Base-by-base conservation (phyloP, 2,329 filamentous ascomycete genomes). In the Paramyrothecium sp. region DNA sequence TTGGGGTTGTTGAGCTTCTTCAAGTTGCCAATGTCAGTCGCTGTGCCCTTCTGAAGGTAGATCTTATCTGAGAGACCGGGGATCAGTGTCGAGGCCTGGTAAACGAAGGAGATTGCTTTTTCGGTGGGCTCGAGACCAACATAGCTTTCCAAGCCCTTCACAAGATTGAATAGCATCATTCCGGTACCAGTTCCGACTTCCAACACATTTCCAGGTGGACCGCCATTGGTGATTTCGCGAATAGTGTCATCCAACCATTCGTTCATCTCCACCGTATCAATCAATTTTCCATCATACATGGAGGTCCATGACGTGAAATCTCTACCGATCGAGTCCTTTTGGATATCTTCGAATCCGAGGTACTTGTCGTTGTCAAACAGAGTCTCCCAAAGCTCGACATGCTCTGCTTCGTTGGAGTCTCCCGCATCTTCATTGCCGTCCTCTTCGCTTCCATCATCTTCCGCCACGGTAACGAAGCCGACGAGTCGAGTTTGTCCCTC, bases 161-260 rank as follows among this genome's bases (percentile, higher is more conserved):
- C 51, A 17, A 72, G 50, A 20, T 69, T 71, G 57, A 72, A 71
- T 1, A 72, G 56, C 8, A 71, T 66, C 69, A 71, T 72, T 0
- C 70, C 70, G 0, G 63, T 56, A 2, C 69, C 70, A 1, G 69
- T 66, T 1, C 70, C 70, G 0, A 73, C 55, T 49, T 72, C 70
- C 0, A 72, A 59, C 1, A 72, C 63, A n/a, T 62, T 48, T 1
- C 57, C 56, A 3, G 57, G 41, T 5, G 7, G 16, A 13, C 23
- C 38, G 10, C 58, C 61, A 5, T 66, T 59, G 12, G 50, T 58
- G 1, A 71, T 60, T 0, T 61, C 57, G 1, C 53, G 16, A 1
- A 71, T 66, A 1, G 68, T 69, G 12, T 72, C 70, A 10, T 70
- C 63, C 0, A 72, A 59, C 70, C 70, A 72, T 51, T 70, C 69